A percentile compares a stretch with the other conserved stretches of the same genome.
These are phyloP conservation scores for Iris macrosiphon DNA, from an alignment of 106 monocot species.

Conservation along the genomic window DNA sequence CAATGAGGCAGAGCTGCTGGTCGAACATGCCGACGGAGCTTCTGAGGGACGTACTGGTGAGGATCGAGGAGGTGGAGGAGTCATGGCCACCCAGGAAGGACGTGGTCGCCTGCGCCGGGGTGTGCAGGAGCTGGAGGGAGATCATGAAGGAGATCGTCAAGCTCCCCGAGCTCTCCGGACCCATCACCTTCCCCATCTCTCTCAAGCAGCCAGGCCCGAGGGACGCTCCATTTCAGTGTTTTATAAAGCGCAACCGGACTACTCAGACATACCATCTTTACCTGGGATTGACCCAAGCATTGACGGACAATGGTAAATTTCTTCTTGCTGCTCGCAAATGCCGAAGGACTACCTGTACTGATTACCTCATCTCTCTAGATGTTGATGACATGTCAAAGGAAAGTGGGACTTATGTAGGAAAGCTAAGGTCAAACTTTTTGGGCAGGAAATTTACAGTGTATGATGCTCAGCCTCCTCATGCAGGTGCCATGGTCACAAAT, in stretches of 20 bases:
- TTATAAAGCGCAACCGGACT: slow-evolving; percentile 63
- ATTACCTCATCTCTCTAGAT: slow-evolving; percentile 75
- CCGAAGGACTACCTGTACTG: slow-evolving; percentile 67
- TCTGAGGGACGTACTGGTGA: slow-evolving; percentile 63
- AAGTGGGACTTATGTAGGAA: slow-evolving; percentile 63
- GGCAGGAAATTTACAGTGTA: slow-evolving; percentile 91
- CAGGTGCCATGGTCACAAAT: slow-evolving; percentile 40
- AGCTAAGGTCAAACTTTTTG: slow-evolving; percentile 93
- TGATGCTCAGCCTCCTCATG: slow-evolving; percentile 72
- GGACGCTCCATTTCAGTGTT: slow-evolving; percentile 64
- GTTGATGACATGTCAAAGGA: slow-evolving; percentile 55
- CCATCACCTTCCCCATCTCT: slow-evolving; percentile 81
- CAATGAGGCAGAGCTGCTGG: slow-evolving; percentile 60
- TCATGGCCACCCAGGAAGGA: slow-evolving; percentile 66
- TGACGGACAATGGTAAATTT: slow-evolving; percentile 74
- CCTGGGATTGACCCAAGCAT: slow-evolving; percentile 67
- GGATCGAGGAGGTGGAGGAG: slow-evolving; percentile 65
- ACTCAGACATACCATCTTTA: slow-evolving; percentile 69
- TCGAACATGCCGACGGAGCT: slow-evolving; percentile 77
- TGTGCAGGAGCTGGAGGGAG: slow-evolving; percentile 87
- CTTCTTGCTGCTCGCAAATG: slow-evolving; percentile 66
- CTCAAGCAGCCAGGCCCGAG: slow-evolving; percentile 92
- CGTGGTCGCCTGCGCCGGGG: slow-evolving; percentile 85
- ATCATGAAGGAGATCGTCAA: slow-evolving; percentile 88
- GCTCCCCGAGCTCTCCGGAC: slow-evolving; percentile 65